Evolutionary conservation across 345 rosid species (phyloP), one percentile per base, ranked within the genome.

Genomic region (Gossypium sturtianum): DNA sequence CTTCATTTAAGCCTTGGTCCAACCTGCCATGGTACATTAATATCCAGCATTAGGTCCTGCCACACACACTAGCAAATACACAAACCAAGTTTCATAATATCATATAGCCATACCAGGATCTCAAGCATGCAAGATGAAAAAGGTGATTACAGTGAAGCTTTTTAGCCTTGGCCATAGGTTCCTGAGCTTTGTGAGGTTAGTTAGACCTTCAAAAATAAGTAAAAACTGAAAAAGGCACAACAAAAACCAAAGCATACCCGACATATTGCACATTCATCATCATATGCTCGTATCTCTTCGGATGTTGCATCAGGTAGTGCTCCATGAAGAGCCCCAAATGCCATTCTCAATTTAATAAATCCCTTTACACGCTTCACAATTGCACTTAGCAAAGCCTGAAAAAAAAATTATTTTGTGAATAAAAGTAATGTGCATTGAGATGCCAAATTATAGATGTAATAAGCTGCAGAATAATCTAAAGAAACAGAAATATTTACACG

Each of bases 111-210:
- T 89, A 95, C 99, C 98, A 95, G 77, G 99, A 95, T 89, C 97
- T 89, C 88, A 95, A 87, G 89, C 98, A 95, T 73, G 89, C 93
- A 77, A 95, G 98, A 87, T 95, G 99, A 67, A 93, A 95, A 72
- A 95, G 93, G 78, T 95, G 99, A 78, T 81, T 89, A 87, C 99
- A 95, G 77, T 85, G 82, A 60, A 95, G 91, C 88, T 77, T 91
- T 87, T 95, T 95, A 65, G 98, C 99, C 86, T 90, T 95, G 56
- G 94, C 97, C 99, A 95, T 95, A 74, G 99, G 97, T 88, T 95
- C 99, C 99, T 95, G 92, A 73, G 76, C 82, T 80, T 77, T 72
- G 45, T 48, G 45, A 65, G 76, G 72, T 60, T 81, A 77, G 67
- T 66, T 51, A n/a, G 73, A 51, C 70, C 61, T 76, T 69, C 51